A percentile compares a stretch with the other conserved stretches of the same genome.
phyloP scores from a whole-genome alignment of 139 green algal species.

The Spirogloea muscicola region DNA sequence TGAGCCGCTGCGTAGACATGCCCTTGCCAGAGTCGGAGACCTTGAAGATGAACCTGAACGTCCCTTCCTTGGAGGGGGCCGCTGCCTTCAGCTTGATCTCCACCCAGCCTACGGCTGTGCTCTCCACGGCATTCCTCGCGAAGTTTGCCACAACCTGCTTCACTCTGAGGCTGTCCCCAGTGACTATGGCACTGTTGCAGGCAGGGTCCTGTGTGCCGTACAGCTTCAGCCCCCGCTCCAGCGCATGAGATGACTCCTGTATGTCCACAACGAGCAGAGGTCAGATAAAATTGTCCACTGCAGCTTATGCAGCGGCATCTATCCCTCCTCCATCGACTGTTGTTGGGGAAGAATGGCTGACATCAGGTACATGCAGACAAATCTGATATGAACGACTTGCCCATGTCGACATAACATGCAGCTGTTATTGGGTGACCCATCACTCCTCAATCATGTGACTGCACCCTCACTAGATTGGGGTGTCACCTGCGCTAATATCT shows the following conservation, averaged over 20 bases:
- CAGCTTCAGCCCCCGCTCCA: conserved; percentile 13
- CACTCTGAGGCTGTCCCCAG: conserved; percentile 19
- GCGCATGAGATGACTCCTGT: conserved; percentile 8
- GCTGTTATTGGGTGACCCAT: no score
- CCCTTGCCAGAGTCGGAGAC: conserved; percentile 28
- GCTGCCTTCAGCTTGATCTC: conserved; percentile 20
- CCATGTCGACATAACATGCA: no score
- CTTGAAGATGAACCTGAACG: conserved; percentile 18
- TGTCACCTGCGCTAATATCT: conserved; percentile 14
- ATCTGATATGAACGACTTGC: no score
- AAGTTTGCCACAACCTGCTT: conserved; percentile 40
- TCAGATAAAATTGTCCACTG: neutral
- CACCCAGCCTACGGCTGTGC: conserved; percentile 10
- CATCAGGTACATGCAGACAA: no score
- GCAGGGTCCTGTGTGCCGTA: conserved; percentile 10
- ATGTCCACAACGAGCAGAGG: neutral
- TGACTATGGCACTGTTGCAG: conserved; percentile 12
- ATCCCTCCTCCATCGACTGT: no score
- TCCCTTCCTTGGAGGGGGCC: neutral
- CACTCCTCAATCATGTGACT: no score
- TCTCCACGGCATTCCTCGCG: conserved; percentile 27
- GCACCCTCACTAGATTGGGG: no score
- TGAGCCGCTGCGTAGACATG: neutral
- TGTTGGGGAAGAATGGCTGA: no score
- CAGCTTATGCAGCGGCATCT: no score